Conservation (phyloP, 1,139 yeast species). For the Lodderomyces theae region DNA sequence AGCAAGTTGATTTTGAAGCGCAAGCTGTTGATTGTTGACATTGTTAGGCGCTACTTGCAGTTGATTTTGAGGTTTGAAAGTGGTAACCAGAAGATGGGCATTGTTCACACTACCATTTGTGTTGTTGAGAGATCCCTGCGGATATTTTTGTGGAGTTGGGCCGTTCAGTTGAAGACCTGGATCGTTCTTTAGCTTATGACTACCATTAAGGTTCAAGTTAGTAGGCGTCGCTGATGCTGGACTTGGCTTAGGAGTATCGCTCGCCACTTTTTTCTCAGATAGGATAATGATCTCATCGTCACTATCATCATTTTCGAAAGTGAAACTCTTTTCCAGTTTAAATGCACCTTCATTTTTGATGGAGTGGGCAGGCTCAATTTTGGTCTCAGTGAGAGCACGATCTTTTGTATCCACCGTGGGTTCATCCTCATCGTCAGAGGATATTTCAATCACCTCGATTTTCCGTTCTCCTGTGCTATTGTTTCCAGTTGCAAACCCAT, state of each 20-base stretch:
- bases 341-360: neutral
- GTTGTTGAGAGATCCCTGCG: neutral
- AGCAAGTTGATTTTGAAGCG: neutral
- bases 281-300: conserved; percentile 25
- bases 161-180: neutral
- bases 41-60: neutral
- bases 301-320: conserved; percentile 3
- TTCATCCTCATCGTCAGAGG: conserved; percentile 3
- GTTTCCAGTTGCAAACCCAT: neutral
- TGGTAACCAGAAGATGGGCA: neutral
- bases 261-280: conserved; percentile 26
- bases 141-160: neutral
- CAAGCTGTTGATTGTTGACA: neutral
- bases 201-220: neutral
- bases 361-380: neutral
- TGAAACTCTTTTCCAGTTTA: neutral
- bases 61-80: neutral
- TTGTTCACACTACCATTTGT: neutral
- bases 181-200: neutral
- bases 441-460: neutral
- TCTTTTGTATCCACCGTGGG: no score
- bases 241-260: conserved; percentile 21
- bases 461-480: neutral
- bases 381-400: no score
- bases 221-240: neutral